Evolutionary conservation across 495 filamentous ascomycete genomes (phyloP), one percentile per base, ranked within the genome.

Genomic region (Xeromyces bisporus): DNA sequence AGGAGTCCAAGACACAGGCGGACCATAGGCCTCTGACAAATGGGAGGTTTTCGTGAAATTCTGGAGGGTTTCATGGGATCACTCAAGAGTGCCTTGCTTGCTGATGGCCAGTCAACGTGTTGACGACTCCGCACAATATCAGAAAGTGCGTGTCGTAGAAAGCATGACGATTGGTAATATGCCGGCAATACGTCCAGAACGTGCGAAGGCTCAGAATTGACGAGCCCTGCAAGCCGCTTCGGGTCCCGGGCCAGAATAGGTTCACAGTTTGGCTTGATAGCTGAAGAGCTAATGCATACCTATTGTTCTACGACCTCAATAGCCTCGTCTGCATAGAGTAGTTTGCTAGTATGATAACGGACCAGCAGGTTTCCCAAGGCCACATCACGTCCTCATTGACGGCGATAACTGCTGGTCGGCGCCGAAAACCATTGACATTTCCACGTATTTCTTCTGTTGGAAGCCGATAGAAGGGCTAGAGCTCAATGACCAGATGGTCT

Each of bases 191-290:
- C 32, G 18, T 26, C 18, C 21, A 43, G 34, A 37, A 32, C 15
- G 11, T 37, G 23, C 26, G 14, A 18, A 15, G 38, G 32, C n/a
- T n/a, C n/a, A 18, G 38, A 40, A 30, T 23, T 33, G 18, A 44
- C 33, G 21, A 41, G 18, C 28, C 38, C 35, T 32, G 32, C 34
- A 37, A 40, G 37, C 25, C 37, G 36, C 34, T 43, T 39, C 29
- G 39, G 32, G 23, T 39, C 36, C 9, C 9, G 20, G 5, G 20
- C 9, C 20, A 21, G 12, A 40, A 32, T 41, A 34, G n/a, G 10
- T n/a, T n/a, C n/a, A 37, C 31, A 34, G 39, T 42, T 32, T 35
- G 32, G 21, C 32, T 35, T 35, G 31, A 35, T 23, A 32, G 0
- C 6, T 34, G n/a, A n/a, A n/a, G n/a, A n/a, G n/a, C n/a, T n/a